phyloP scores from a whole-genome alignment of 352 stramenopile species.

The Globisporangium canariense region DNA sequence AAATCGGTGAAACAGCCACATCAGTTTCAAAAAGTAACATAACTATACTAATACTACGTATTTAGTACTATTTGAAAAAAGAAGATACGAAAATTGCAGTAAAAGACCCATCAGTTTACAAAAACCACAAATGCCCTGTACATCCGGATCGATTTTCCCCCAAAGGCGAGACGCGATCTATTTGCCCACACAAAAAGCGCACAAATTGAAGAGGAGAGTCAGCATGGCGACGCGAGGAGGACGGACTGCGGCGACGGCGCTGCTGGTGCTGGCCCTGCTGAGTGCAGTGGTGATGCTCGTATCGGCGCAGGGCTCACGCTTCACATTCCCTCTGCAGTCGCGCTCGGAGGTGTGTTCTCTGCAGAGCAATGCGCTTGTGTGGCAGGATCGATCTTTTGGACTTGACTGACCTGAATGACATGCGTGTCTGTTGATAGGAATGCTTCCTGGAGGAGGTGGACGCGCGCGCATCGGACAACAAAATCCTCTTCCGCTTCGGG shows the following conservation, averaged over 20 bases:
- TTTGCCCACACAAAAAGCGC: constrained; percentile 1
- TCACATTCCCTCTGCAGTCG: constrained; percentile 44
- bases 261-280: constrained; percentile 18
- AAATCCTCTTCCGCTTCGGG: constrained; percentile 59
- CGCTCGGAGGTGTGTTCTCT: constrained; percentile 28
- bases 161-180: constrained; percentile 8
- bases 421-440: constrained; percentile 25
- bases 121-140: too few relatives aligned
- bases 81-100: too few relatives aligned
- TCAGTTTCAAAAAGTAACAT: too few relatives aligned
- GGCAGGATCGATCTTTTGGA: background rate
- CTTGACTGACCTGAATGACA: background rate
- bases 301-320: constrained; percentile 32
- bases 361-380: background rate
- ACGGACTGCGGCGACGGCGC: constrained; percentile 13
- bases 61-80: too few relatives aligned
- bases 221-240: constrained; percentile 10
- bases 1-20: too few relatives aligned
- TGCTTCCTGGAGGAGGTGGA: constrained; percentile 61
- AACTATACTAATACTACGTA: too few relatives aligned
- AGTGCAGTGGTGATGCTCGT: constrained; percentile 17
- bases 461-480: constrained; percentile 49
- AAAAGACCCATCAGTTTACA: too few relatives aligned
- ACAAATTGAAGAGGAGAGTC: background rate
- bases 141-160: background rate